Evolutionary conservation across 768 basidiomycete species (phyloP), one percentile per base, ranked within the genome.

Genomic region (Serendipita indica): DNA sequence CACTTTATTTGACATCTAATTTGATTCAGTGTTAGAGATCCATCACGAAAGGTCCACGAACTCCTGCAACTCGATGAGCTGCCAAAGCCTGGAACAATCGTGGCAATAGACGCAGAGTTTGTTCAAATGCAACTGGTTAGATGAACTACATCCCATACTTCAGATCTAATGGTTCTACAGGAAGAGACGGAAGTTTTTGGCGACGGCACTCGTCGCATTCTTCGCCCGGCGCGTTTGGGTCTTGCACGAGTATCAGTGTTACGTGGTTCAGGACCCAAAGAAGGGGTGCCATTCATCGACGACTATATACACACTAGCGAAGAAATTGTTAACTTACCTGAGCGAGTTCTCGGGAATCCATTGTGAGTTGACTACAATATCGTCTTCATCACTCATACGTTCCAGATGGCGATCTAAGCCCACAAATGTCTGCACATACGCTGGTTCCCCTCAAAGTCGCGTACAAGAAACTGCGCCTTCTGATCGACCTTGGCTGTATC

Each of bases 261-360:
- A 43, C 80, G 96, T 10, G 93, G 94, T 1, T 77, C 85, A 64
- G 92, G 90, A 0, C 75, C 75, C 0, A 81, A 81, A 61, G 81
- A 86, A 65, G 89, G 89, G 2, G 67, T 85, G 12, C 94, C 96
- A 1, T 96, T 98, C 71, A 96, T 99, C 64, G 96, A 98, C 64
- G 96, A 99, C 65, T 88, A 99, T 65, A 98, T 98, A 34, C 89
- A 96, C 65, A 96, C 92, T 1, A 94, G 89, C 64, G 94, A 97
- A 66, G 77, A 80, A 3, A 90, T 99, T 52, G 90, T 96, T 27
- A 92, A 99, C 71, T n/a, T 98, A 97, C 68, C 70, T 99, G 64
- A 99, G 96, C 0, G 93, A 97, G 69, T 98, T 83, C 67, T 98
- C 94, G 7, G 96, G 96, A 1, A 94, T 98, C 54, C 82, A 83